Base-by-base conservation (phyloP, 108 stramenopile species). In the Skeletonema menzelii region DNA sequence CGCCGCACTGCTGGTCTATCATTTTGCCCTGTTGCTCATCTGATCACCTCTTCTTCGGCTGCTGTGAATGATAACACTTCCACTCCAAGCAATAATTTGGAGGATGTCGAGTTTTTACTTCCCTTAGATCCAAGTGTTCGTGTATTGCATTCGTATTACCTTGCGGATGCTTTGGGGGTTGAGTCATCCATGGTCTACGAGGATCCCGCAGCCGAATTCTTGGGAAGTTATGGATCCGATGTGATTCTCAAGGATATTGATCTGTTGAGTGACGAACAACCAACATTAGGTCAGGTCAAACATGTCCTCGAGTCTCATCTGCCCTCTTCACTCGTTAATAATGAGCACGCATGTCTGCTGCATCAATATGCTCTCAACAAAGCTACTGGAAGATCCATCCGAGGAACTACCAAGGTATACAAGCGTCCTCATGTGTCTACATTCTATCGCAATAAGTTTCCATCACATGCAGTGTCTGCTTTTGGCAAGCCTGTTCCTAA, bases 81-180 rank as follows among this genome's bases (percentile, higher is more conserved):
- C 12, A 27, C 37, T 34, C 22, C 31, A 15, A 70, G 27, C 30
- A 27, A 66, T 56, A 46, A 67, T 27, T 56, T 79, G 34, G 58
- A 62, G 12, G 65, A 72, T 53, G 42, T 79, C 58, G 77, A 79
- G 27, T 79, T 79, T 47, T 59, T 79, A 24, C 65, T 79, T 22
- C 42, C 77, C 8, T 31, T 72, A 3, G 56, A 72, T 24, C 78
- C 78, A 56, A 62, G 65, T n/a, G 71, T 79, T 24, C 47, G 65
- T 13, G 66, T 79, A 12, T 47, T 79, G 14, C 70, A 79, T 47
- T 59, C 61, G 12, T 68, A 79, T 64, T 79, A 72, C 53, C 47
- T 79, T 11, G 65, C 64, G 31, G 78, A 79, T 63, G 78, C 71
- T 3, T 32, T 73, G 13, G 71, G 67, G 2, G 38, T 68, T n/a